phyloP scores from a whole-genome alignment of 352 stramenopile genomes.

The Globisporangium cylindrosporum region DNA sequence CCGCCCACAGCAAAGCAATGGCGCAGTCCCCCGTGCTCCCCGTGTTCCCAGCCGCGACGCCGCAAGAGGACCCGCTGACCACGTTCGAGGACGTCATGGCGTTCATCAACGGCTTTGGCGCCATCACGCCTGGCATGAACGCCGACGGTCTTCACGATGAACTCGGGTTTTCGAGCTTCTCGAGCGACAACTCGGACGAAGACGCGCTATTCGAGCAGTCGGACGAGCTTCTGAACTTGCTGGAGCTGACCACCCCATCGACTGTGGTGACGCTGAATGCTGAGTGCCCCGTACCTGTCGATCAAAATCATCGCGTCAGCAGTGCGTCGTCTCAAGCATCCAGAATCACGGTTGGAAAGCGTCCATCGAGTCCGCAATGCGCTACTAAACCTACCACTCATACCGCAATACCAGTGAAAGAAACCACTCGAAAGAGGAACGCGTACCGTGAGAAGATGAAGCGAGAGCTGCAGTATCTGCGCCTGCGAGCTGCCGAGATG shows the following conservation, averaged over 20 bases:
- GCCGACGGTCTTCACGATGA: not conserved
- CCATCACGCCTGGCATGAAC: too few relatives aligned
- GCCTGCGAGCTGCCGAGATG: slow-evolving; percentile 27
- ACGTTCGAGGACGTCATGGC: slow-evolving; percentile 11
- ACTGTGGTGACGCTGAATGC: not conserved
- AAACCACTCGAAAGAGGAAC: slow-evolving; percentile 21
- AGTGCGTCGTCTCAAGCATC: too few relatives aligned
- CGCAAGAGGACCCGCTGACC: not conserved
- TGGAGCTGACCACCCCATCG: not conserved
- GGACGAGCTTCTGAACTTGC: not conserved
- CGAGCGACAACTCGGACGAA: not conserved
- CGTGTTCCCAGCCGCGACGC: too few relatives aligned
- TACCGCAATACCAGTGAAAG: too few relatives aligned
- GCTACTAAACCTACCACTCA: too few relatives aligned
- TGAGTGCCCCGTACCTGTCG: too few relatives aligned
- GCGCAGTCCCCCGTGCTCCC: too few relatives aligned
- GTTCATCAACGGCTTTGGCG: slow-evolving; percentile 11
- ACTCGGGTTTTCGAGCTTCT: not conserved
- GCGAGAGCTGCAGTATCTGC: slow-evolving; percentile 31
- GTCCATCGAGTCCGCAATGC: too few relatives aligned
- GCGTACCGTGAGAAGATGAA: slow-evolving; percentile 37
- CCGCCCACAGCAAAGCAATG: too few relatives aligned
- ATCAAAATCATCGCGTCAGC: too few relatives aligned
- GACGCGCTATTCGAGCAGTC: not conserved
- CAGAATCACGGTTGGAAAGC: too few relatives aligned